Percentiles rank a stretch among this genome's conserved stretches.
These are phyloP conservation scores for Mucor irregularis DNA, from an alignment of 371 early-diverging fungal species.

Conservation along the genomic window DNA sequence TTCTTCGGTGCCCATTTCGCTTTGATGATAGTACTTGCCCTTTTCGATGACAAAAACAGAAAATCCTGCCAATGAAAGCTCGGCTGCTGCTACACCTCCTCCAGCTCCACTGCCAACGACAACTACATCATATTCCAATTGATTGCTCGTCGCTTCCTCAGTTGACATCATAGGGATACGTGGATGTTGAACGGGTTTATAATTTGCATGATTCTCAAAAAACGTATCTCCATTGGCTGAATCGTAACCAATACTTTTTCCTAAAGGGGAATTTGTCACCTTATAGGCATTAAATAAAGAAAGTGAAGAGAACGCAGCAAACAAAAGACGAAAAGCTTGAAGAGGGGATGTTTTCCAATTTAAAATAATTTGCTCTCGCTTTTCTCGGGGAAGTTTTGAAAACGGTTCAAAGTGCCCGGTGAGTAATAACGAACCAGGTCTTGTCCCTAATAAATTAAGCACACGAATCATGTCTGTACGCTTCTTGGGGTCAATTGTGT, in stretches of 20 bases:
- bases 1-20: conserved; percentile 52
- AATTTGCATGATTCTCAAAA: conserved; percentile 40
- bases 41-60: conserved; percentile 73
- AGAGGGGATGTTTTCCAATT: conserved; percentile 50
- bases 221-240: conserved; percentile 47
- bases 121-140: conserved; percentile 56
- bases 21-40: conserved; percentile 54
- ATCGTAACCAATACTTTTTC: conserved; percentile 14
- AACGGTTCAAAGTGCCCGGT: conserved; percentile 54
- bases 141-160: conserved; percentile 25
- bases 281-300: conserved; percentile 12
- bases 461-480: conserved; percentile 8
- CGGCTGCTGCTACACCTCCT: conserved; percentile 68
- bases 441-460: conserved; percentile 11
- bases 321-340: conserved; percentile 42
- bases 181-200: conserved; percentile 28
- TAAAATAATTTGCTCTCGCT: conserved; percentile 46
- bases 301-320: conserved; percentile 18
- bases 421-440: conserved; percentile 53
- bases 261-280: not conserved
- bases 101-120: conserved; percentile 75
- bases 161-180: conserved; percentile 38
- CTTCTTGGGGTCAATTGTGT: conserved; percentile 8
- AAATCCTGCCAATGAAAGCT: conserved; percentile 62
- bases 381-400: conserved; percentile 36